Conservation (phyloP, 306 rosid genomes). For the Vigna radiata region DNA sequence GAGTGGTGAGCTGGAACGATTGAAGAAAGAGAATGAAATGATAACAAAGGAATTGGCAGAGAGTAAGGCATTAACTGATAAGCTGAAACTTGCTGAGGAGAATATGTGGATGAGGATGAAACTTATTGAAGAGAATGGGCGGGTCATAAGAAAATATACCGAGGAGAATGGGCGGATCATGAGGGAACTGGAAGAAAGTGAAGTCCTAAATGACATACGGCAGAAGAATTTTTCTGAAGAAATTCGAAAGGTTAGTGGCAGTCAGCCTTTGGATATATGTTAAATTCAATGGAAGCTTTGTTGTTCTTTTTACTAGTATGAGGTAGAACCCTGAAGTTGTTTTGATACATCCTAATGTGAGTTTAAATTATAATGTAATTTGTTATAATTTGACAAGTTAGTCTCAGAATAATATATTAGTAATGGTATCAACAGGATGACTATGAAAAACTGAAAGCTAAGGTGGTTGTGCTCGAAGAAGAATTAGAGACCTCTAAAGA, state of each 20-base stretch:
- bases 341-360: too few relatives aligned
- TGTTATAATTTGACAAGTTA: too few relatives aligned
- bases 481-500: conserved; percentile 60
- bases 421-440: conserved; percentile 55
- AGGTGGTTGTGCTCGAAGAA: conserved; percentile 62
- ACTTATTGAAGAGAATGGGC: not conserved
- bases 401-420: too few relatives aligned
- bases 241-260: conserved; percentile 13
- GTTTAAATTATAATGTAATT: too few relatives aligned
- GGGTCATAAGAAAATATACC: not conserved
- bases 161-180: not conserved
- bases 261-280: too few relatives aligned
- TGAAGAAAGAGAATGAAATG: conserved; percentile 27
- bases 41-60: conserved; percentile 19
- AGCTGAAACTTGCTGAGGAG: not conserved
- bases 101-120: too few relatives aligned
- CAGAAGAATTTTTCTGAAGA: too few relatives aligned
- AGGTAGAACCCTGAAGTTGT: too few relatives aligned
- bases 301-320: too few relatives aligned
- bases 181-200: conserved; percentile 17
- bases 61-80: conserved; percentile 4
- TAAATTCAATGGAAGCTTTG: too few relatives aligned
- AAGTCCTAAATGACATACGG: not conserved
- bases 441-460: conserved; percentile 65
- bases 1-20: conserved; percentile 9